Percentiles rank a stretch among this genome's conserved stretches.
Evolutionary conservation across 2,329 filamentous ascomycete genomes (phyloP).

Genomic region (Alternaria consortialis): DNA sequence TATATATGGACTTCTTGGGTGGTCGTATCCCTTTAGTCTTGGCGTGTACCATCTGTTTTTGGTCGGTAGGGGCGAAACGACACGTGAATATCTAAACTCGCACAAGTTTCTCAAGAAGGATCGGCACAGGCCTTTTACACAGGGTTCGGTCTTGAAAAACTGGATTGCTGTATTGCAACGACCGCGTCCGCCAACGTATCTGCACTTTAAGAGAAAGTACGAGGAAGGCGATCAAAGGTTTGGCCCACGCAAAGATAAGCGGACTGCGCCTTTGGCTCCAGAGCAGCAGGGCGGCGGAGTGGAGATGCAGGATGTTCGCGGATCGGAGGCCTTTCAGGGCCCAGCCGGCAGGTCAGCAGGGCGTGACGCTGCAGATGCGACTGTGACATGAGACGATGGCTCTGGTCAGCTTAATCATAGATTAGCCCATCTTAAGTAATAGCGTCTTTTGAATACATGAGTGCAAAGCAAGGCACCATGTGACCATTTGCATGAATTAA

Average conservation of each 20-base stretch:
- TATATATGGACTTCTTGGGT: conserved; percentile 78
- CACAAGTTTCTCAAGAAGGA: conserved; percentile 95
- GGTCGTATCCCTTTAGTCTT: conserved; percentile 83
- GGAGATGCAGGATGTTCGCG: conserved; percentile 71
- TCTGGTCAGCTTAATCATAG: conserved; percentile 10
- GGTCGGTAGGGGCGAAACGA: conserved; percentile 90
- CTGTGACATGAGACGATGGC: conserved; percentile 18
- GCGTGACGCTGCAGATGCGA: conserved; percentile 22
- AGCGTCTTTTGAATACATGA: conserved; percentile 4
- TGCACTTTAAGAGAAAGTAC: conserved; percentile 83
- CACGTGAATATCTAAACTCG: conserved; percentile 92
- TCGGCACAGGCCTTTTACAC: conserved; percentile 88
- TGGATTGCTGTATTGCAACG: conserved; percentile 82
- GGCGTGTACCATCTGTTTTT: conserved; percentile 92
- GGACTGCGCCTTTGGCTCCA: conserved; percentile 58
- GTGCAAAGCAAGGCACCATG: neutral
- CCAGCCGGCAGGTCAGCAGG: conserved; percentile 34
- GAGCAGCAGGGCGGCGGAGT: conserved; percentile 66
- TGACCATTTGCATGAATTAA: neutral
- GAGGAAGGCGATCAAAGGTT: conserved; percentile 86
- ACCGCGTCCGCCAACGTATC: conserved; percentile 86
- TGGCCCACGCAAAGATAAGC: conserved; percentile 66
- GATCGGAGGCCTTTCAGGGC: conserved; percentile 47
- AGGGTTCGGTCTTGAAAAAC: conserved; percentile 78
- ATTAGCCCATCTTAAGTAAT: conserved; percentile 9